Percentiles rank a stretch among this genome's conserved stretches.
These are phyloP conservation scores for Aspergillus tamarii DNA, from an alignment of 2,329 filamentous ascomycete genomes.

Conservation along the genomic window DNA sequence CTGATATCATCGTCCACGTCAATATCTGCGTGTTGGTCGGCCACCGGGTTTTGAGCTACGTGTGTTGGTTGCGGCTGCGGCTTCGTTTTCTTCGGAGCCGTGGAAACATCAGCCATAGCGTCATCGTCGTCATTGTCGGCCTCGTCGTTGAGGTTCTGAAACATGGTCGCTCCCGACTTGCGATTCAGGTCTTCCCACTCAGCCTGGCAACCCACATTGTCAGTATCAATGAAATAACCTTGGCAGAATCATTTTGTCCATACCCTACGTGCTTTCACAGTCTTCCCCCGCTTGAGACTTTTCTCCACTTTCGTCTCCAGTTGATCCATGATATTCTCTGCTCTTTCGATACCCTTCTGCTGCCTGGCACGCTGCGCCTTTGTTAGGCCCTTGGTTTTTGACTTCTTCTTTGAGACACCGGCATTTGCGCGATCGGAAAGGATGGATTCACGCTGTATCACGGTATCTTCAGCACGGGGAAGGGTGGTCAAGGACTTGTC, in stretches of 20 bases:
- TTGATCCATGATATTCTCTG: constrained; percentile 58
- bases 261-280: constrained; percentile 52
- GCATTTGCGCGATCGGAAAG: constrained; percentile 53
- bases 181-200: constrained; percentile 48
- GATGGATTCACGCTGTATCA: constrained; percentile 47
- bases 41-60: constrained; percentile 22
- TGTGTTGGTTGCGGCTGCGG: constrained; percentile 20
- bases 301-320: constrained; percentile 59
- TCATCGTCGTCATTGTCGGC: constrained; percentile 46
- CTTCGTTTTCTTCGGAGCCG: constrained; percentile 23
- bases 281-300: constrained; percentile 53
- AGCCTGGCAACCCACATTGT: constrained; percentile 29
- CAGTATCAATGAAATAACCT: constrained; percentile 13
- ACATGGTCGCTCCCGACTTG: constrained; percentile 30
- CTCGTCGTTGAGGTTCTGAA: constrained; percentile 48
- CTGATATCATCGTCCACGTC: constrained; percentile 50
- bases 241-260: constrained; percentile 15
- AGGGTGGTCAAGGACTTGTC: constrained; percentile 53
- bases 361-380: constrained; percentile 58
- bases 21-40: constrained; percentile 30
- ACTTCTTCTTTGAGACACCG: constrained; percentile 58
- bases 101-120: constrained; percentile 36
- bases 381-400: constrained; percentile 51
- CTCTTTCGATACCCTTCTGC: constrained; percentile 59
- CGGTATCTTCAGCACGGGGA: constrained; percentile 45